These are phyloP conservation scores for Dipteronia dyeriana DNA, from an alignment of 345 rosid species.

Conservation along the genomic window DNA sequence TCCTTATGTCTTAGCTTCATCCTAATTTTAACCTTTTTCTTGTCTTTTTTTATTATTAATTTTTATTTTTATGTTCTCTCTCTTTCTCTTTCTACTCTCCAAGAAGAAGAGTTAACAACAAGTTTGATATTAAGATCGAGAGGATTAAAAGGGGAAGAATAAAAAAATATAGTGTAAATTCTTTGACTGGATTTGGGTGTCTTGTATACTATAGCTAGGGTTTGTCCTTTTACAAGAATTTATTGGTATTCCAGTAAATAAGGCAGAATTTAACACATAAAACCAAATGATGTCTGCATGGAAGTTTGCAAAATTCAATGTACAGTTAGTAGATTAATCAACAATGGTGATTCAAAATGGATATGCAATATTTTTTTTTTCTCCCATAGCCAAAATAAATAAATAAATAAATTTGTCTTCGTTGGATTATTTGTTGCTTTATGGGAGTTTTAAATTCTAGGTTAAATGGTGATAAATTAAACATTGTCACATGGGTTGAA, in stretches of 20 bases:
- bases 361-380: no score
- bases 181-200: conserved; percentile 1
- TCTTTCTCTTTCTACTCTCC: background rate
- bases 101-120: conserved; percentile 6
- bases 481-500: conserved; percentile 15
- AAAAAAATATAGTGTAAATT: background rate
- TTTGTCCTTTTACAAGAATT: background rate
- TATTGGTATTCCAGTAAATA: conserved; percentile 1
- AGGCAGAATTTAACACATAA: background rate
- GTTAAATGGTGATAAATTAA: background rate
- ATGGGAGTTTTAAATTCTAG: background rate
- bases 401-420: background rate
- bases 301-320: background rate
- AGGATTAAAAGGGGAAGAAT: background rate
- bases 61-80: background rate
- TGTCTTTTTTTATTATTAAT: background rate
- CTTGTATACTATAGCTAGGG: background rate
- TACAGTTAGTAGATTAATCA: background rate
- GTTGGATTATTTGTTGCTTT: background rate
- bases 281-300: conserved; percentile 14
- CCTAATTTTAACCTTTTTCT: background rate
- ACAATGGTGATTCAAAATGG: background rate
- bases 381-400: background rate
- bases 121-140: background rate
- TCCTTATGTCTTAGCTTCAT: conserved; percentile 14